Percentiles rank a stretch among this genome's conserved stretches.
These are phyloP conservation scores for Penicillium coffeae DNA, from an alignment of 495 filamentous ascomycete species.

Conservation along the genomic window DNA sequence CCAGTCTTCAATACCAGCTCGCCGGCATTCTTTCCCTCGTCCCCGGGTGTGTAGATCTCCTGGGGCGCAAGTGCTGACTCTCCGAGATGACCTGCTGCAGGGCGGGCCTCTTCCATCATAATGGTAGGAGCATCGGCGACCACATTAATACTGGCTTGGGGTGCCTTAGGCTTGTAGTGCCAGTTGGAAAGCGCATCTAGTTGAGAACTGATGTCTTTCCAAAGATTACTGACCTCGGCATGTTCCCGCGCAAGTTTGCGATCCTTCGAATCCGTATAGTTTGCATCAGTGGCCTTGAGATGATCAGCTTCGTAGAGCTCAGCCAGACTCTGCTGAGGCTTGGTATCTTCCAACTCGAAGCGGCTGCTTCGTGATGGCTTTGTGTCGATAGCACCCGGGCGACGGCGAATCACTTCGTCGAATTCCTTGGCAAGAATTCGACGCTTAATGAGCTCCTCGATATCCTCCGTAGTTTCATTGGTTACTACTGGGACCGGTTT, in stretches of 20 bases:
- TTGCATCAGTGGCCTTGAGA: slow-evolving; percentile 69
- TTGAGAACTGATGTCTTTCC: slow-evolving; percentile 74
- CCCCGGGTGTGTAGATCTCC: slow-evolving; percentile 82
- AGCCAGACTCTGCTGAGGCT: slow-evolving; percentile 78
- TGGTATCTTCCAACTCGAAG: slow-evolving; percentile 83
- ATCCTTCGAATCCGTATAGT: slow-evolving; percentile 72
- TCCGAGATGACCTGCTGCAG: slow-evolving; percentile 70
- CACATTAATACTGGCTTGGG: slow-evolving; percentile 73
- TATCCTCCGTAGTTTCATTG: slow-evolving; percentile 84
- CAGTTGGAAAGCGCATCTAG: slow-evolving; percentile 88
- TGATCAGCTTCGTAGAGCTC: slow-evolving; percentile 95
- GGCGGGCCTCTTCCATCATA: slow-evolving; percentile 92
- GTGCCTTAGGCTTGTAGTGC: slow-evolving; percentile 90
- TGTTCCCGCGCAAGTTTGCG: slow-evolving; percentile 81
- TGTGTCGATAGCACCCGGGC: slow-evolving; percentile 52
- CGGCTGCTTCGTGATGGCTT: slow-evolving; percentile 59
- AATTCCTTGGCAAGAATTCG: slow-evolving; percentile 90
- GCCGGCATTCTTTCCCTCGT: slow-evolving; percentile 55
- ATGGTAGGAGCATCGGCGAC: slow-evolving; percentile 86
- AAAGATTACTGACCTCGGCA: slow-evolving; percentile 76
- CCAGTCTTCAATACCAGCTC: slow-evolving; percentile 81
- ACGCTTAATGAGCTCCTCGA: slow-evolving; percentile 91
- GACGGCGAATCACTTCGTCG: slow-evolving; percentile 82
- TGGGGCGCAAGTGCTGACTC: slow-evolving; percentile 85
- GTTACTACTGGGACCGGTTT: slow-evolving; percentile 95